Evolutionary conservation across 106 monocot genomes (phyloP), one percentile per base, ranked within the genome.

Genomic region (Vanilla planifolia): DNA sequence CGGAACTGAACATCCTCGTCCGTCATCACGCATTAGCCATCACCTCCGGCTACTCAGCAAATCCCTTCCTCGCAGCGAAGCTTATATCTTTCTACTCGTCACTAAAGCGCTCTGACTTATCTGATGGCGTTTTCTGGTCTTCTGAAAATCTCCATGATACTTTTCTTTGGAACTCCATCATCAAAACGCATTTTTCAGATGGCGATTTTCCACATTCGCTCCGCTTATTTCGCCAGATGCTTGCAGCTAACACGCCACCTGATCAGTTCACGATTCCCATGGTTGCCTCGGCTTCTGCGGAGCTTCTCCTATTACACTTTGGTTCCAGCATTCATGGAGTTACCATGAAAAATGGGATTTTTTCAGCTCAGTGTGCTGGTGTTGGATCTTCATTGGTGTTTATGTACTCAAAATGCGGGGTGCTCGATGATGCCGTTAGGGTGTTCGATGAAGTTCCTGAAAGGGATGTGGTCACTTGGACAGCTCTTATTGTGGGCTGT

Each of bases 111-210:
- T 73, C 88, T 19, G 55, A 72, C 61, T 48, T 85, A 51, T 69
- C 84, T 25, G 24, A 60, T 27, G 63, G 33, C 7, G 66, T 78
- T 71, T 82, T 93, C 74, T 42, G 37, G 63, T 43, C 69, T 32
- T 58, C 68, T 20, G 51, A 37, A 42, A 61, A 51, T 14, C 43
- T 23, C 11, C 35, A 5, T 8, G 89, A 89, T 59, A 56, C 66
- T 20, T 93, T 93, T 68, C 80, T 89, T 3, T 89, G 85, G 77
- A 93, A 93, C 82, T 82, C 88, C 50, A 33, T 85, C 48, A 73
- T 93, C 78, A 69, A 85, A 39, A 19, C 81, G 65, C 88, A 79
- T 42, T 79, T 79, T 66, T 69, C 78, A 43, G 56, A 75, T 63
- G 65, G 55, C 42, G 27, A 66, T n/a, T 77, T 69, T 67, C 6